Percentiles rank a stretch among this genome's conserved stretches.
Evolutionary conservation across 106 monocot species (phyloP).

Genomic region (Amphibolis antarctica): DNA sequence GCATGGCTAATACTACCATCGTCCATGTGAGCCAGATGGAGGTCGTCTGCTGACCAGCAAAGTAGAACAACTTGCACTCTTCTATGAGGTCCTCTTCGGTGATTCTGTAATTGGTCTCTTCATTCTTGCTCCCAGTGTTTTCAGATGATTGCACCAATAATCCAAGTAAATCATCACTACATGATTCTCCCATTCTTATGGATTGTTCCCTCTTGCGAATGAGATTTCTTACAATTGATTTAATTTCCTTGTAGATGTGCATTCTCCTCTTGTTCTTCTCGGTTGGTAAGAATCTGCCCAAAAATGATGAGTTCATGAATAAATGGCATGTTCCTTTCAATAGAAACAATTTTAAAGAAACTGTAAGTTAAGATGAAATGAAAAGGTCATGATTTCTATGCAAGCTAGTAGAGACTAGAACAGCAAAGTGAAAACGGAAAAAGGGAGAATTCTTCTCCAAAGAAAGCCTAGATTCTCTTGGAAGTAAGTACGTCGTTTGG

Average conservation of each 20-base stretch:
- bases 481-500: too few species aligned
- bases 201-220: conserved; percentile 11
- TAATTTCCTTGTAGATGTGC: conserved; percentile 25
- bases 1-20: conserved; percentile 39
- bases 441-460: too few species aligned
- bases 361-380: too few species aligned
- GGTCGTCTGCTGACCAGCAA: too few species aligned
- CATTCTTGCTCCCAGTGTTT: conserved; percentile 14
- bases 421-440: too few species aligned
- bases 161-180: conserved; percentile 33
- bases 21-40: conserved; percentile 58
- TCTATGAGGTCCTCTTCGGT: conserved; percentile 49
- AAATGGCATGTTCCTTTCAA: too few species aligned
- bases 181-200: conserved; percentile 12
- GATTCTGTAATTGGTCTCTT: conserved; percentile 26
- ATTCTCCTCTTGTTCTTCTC: conserved; percentile 27
- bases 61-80: conserved; percentile 79
- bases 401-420: too few species aligned
- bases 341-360: too few species aligned
- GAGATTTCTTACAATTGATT: conserved; percentile 20
- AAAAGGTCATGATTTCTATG: too few species aligned
- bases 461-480: too few species aligned
- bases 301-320: too few species aligned
- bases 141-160: conserved; percentile 35
- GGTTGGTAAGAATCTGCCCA: conserved; percentile 24